Percentiles rank a stretch among this genome's conserved stretches.
phyloP scores from a whole-genome alignment of 257 asterid species.

The Paraleonurus japonicus region DNA sequence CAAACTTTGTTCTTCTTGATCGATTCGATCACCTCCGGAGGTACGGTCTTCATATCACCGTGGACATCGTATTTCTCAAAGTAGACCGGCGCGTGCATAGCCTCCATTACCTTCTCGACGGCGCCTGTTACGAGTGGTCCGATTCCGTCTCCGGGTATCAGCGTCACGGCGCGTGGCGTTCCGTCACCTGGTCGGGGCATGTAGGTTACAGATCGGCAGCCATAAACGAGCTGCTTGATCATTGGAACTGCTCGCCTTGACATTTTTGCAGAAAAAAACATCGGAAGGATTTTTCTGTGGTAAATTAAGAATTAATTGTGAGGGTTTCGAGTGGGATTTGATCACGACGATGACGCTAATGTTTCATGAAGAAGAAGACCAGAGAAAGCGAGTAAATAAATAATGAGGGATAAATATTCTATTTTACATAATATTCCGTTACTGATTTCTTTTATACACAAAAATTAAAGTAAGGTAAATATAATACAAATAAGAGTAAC shows the following conservation, averaged over 20 bases:
- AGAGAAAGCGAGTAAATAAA: too few relatives aligned
- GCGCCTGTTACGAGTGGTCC: conserved; percentile 96
- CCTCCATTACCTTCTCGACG: conserved; percentile 95
- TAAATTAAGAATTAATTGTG: too few relatives aligned
- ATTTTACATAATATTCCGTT: too few relatives aligned
- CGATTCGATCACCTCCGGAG: conserved; percentile 69
- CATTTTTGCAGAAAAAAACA: conserved; percentile 27
- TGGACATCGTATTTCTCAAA: conserved; percentile 78
- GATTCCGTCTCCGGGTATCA: conserved; percentile 92
- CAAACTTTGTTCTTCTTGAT: conserved; percentile 87
- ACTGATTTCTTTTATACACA: too few relatives aligned
- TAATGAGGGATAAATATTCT: too few relatives aligned
- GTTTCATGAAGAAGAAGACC: too few relatives aligned
- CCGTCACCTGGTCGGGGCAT: conserved; percentile 99
- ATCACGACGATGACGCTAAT: too few relatives aligned
- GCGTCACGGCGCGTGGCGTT: conserved; percentile 72
- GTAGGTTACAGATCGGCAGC: conserved; percentile 57
- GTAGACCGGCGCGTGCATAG: conserved; percentile 93
- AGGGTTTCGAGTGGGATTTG: too few relatives aligned
- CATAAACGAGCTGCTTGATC: conserved; percentile 35
- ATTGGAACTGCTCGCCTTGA: conserved; percentile 49
- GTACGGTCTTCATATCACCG: conserved; percentile 81
- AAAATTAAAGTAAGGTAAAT: too few relatives aligned
- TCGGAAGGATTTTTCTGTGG: too few relatives aligned
- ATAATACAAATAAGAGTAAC: too few relatives aligned